Evolutionary conservation across 2,329 filamentous ascomycete genomes (phyloP), one percentile per base, ranked within the genome.

Genomic region (Ceratocystis harringtonii): DNA sequence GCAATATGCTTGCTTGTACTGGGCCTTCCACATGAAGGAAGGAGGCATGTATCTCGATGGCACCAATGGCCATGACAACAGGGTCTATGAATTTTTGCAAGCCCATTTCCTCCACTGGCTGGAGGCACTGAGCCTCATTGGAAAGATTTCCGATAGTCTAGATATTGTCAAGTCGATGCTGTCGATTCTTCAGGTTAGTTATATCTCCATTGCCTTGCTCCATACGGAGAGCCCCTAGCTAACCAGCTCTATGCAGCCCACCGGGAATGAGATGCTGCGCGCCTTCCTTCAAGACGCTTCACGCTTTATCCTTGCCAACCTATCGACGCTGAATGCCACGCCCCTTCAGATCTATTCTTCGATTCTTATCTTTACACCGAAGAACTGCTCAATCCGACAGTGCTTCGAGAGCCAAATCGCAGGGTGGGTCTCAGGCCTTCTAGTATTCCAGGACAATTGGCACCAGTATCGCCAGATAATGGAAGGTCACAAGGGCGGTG

Each of bases 31-130:
- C 6, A 30, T 30, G 25, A 15, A 57, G 8, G 12, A n/a, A 17
- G 25, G 7, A 17, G 52, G 17, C 8, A 30, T n/a, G 12, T 12
- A 30, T 12, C 70, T 71, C 0, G 65, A 72, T 0, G 71, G 73
- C 8, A 8, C 36, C 10, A 70, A 73, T 63, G 73, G 69, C 12
- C 69, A 71, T 2, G 36, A 41, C 36, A 41, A 12, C 10, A 41
- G 36, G 36, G 10, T 60, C 3, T 71, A 75, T 3, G 64, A 70
- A 0, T 72, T 76, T 50, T 68, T 74, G 10, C 61, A 62, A n/a
- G 7, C 7, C 19, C 25, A 48, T 48, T 25, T 48, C 5, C 61
- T 63, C 19, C 43, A 32, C 10, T 63, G 36, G 43, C 25, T 48
- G n/a, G 60, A 22, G 32, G 41, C n/a, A 30, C 43, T 36, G 58